Evolutionary conservation across 1,139 yeast genomes (phyloP).

Genomic region (Sugiyamaella novakii): DNA sequence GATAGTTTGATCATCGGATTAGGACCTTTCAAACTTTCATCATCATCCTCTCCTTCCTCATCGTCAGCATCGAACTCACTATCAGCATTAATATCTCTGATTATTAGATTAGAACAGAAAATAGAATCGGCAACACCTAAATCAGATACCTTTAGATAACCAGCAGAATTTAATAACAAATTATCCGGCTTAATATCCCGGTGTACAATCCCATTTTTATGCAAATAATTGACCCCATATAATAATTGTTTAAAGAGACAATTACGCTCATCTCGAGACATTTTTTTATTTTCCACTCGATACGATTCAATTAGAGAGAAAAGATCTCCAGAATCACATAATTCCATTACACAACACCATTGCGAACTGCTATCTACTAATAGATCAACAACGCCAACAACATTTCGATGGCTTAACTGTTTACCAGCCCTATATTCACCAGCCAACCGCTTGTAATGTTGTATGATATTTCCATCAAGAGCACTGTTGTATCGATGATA

Average conservation of each 20-base stretch:
- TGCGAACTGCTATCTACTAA: constrained; percentile 33
- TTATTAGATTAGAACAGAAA: constrained; percentile 20
- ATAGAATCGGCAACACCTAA: constrained; percentile 21
- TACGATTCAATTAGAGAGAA: constrained; percentile 54
- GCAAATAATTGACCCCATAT: constrained; percentile 68
- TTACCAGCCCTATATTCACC: constrained; percentile 43
- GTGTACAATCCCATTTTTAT: constrained; percentile 68
- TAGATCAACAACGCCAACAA: constrained; percentile 68
- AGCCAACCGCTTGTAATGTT: constrained; percentile 13
- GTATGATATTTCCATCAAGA: constrained; percentile 8
- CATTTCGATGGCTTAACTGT: constrained; percentile 61
- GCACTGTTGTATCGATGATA: constrained; percentile 35
- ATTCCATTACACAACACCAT: constrained; percentile 76
- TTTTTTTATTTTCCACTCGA: constrained; percentile 32
- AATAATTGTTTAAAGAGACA: constrained; percentile 76
- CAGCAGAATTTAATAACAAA: constrained; percentile 50
- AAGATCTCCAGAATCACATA: constrained; percentile 73
- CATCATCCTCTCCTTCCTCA: constrained; percentile 9
- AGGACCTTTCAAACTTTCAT: not conserved
- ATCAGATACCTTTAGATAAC: constrained; percentile 28
- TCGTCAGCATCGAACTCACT: constrained; percentile 16
- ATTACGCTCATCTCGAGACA: constrained; percentile 22
- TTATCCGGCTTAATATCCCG: constrained; percentile 87
- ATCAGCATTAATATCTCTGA: constrained; percentile 11
- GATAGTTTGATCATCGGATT: constrained; percentile 10